Percentiles rank a stretch among this genome's conserved stretches.
Conservation (phyloP, 2,329 filamentous ascomycete genomes). For the Biscogniauxia mediterranea region DNA sequence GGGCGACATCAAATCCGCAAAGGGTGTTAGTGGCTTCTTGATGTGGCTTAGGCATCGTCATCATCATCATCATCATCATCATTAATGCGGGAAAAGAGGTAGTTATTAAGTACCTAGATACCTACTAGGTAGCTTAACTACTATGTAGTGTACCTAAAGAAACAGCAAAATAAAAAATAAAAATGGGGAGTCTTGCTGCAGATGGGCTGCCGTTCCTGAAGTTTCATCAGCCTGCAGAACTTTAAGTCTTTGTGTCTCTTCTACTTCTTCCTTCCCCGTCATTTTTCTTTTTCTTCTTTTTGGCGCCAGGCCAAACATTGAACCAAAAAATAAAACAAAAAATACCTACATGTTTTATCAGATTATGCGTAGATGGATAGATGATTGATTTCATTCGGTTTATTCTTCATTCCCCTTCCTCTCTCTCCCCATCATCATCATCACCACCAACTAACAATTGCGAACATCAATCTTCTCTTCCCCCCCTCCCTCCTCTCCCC, state of each 20-base stretch:
- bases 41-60: neutral
- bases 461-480: neutral
- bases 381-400: neutral
- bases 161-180: neutral
- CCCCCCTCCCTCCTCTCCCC: too few species aligned
- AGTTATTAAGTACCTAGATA: too few species aligned
- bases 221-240: neutral
- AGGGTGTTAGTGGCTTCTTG: neutral
- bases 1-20: neutral
- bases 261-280: too few species aligned
- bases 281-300: neutral
- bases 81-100: neutral
- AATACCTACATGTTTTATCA: neutral
- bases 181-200: neutral
- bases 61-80: neutral
- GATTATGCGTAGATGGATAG: neutral
- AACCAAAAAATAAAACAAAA: too few species aligned
- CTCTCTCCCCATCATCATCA: too few species aligned
- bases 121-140: too few species aligned
- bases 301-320: neutral
- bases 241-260: too few species aligned
- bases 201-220: neutral
- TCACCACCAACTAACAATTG: too few species aligned
- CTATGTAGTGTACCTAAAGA: too few species aligned
- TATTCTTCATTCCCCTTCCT: too few species aligned